A percentile compares a stretch with the other conserved stretches of the same genome.
These are phyloP conservation scores for Pichia phayaonensis DNA, from an alignment of 805 yeast genomes.

Conservation along the genomic window DNA sequence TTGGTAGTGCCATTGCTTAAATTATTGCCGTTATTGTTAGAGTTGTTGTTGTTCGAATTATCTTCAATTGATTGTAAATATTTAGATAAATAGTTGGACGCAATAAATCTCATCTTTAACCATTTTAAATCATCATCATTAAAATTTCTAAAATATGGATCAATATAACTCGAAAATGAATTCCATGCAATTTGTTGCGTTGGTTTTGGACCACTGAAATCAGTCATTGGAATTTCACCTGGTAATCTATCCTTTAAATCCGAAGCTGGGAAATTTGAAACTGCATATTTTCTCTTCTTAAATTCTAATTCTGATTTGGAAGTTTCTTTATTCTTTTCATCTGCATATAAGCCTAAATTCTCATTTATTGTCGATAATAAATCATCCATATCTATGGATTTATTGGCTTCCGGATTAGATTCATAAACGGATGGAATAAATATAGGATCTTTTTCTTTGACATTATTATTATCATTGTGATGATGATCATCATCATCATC, in stretches of 20 bases:
- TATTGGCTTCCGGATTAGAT: constrained; percentile 2
- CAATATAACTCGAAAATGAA: constrained; percentile 79
- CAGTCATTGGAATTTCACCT: constrained; percentile 81
- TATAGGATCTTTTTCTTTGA: not conserved
- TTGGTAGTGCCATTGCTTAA: not conserved
- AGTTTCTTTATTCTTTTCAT: constrained; percentile 55
- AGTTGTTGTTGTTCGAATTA: not conserved
- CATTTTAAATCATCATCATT: constrained; percentile 77
- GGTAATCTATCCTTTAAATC: constrained; percentile 74
- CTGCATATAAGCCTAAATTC: constrained; percentile 22
- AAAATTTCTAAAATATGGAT: constrained; percentile 72
- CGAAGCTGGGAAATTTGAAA: constrained; percentile 78
- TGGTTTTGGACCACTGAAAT: constrained; percentile 77
- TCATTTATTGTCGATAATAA: constrained; percentile 17
- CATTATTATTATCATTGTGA: no score
- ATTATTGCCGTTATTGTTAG: not conserved
- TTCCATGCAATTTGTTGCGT: constrained; percentile 87
- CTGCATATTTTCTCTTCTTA: constrained; percentile 67
- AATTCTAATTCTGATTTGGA: constrained; percentile 51
- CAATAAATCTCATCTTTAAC: constrained; percentile 42
- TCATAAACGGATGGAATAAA: constrained; percentile 39
- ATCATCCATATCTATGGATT: constrained; percentile 17
- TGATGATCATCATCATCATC: constrained; percentile 2
- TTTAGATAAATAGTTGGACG: not conserved
- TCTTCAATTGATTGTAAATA: constrained; percentile 2